Conservation (phyloP, 805 yeast species). For the Candida sakaeoensis region DNA sequence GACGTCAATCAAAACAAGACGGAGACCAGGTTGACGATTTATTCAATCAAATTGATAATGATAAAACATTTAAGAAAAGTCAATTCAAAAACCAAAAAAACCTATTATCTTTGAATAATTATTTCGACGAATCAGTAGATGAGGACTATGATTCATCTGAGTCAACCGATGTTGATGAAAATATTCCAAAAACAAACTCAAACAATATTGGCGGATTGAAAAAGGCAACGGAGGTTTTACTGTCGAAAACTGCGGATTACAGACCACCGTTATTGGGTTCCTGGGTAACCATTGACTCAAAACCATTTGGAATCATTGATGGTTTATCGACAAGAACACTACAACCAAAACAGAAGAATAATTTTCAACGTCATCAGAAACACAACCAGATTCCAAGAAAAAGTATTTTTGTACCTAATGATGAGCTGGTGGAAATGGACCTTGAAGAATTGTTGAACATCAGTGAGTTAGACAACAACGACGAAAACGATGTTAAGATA, state of each 20-base stretch:
- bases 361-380: too few species aligned
- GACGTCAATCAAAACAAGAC: too few species aligned
- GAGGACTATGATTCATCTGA: constrained; percentile 63
- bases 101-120: not conserved
- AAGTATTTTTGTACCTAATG: constrained; percentile 18
- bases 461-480: constrained; percentile 77
- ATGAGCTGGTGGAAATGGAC: constrained; percentile 36
- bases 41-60: constrained; percentile 23
- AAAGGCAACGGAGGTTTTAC: constrained; percentile 89
- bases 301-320: constrained; percentile 92
- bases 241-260: constrained; percentile 78
- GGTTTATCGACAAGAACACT: constrained; percentile 88
- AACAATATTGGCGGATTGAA: constrained; percentile 58
- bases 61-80: constrained; percentile 9
- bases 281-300: constrained; percentile 74
- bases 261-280: constrained; percentile 92
- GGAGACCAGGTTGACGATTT: constrained; percentile 16
- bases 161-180: constrained; percentile 90
- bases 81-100: not conserved
- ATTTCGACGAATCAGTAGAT: not conserved
- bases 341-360: constrained; percentile 8
- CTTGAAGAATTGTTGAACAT: constrained; percentile 85
- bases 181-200: constrained; percentile 58
- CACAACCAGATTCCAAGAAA: constrained; percentile 13
- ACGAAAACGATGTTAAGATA: constrained; percentile 51